These are phyloP conservation scores for Macrocybe sp. DNA, from an alignment of 1,284 basidiomycete species.

Conservation along the genomic window DNA sequence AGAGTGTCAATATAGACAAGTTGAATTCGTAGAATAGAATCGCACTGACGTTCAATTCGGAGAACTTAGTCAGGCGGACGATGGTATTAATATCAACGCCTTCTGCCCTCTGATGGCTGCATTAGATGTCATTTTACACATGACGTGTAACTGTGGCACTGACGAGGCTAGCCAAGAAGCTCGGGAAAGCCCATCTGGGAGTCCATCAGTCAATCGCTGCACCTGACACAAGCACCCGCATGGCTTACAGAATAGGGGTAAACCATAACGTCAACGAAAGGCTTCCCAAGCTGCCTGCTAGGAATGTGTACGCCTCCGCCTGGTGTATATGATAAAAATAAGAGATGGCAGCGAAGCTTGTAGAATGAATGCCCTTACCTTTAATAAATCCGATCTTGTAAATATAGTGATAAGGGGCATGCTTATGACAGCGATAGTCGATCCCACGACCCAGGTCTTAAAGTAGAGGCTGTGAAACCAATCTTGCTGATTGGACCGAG, in stretches of 20 bases:
- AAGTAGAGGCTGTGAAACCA: conserved; percentile 77
- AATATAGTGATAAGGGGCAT: conserved; percentile 66
- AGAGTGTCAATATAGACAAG: not conserved
- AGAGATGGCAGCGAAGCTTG: not conserved
- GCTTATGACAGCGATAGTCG: conserved; percentile 51
- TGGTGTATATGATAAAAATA: conserved; percentile 20
- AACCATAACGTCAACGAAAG: conserved; percentile 66
- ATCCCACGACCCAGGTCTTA: conserved; percentile 63
- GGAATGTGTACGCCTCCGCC: conserved; percentile 65
- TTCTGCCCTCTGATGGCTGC: conserved; percentile 36
- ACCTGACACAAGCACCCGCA: conserved; percentile 1
- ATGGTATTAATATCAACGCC: conserved; percentile 60
- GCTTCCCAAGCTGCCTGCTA: conserved; percentile 65
- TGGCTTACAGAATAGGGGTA: conserved; percentile 55
- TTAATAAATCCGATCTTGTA: conserved; percentile 50
- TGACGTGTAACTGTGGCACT: conserved; percentile 15
- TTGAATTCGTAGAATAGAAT: not conserved
- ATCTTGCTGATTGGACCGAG: conserved; percentile 52
- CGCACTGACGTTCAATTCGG: conserved; percentile 66
- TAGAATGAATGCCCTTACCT: conserved; percentile 34
- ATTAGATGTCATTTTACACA: conserved; percentile 1
- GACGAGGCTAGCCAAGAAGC: conserved; percentile 58
- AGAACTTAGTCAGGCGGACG: conserved; percentile 68
- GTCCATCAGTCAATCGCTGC: conserved; percentile 11
- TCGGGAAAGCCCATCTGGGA: conserved; percentile 56